phyloP scores from a whole-genome alignment of 805 yeast species.

The Candida parachauliodes region DNA sequence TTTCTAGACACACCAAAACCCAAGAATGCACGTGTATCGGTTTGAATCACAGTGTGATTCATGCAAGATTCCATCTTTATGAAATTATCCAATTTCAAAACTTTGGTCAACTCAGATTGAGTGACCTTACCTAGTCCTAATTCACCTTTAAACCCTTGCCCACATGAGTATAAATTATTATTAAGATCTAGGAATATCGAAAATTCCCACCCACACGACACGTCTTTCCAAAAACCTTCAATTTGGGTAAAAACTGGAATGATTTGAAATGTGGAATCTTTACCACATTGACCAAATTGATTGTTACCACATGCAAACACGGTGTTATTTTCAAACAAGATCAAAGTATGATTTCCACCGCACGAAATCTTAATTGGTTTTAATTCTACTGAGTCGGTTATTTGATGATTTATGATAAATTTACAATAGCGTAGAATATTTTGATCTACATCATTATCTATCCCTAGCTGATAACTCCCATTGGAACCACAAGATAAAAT shows the following conservation, averaged over 20 bases:
- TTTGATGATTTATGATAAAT: conserved; percentile 12
- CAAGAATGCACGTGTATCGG: conserved; percentile 41
- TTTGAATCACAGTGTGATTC: conserved; percentile 40
- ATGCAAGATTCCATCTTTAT: conserved; percentile 35
- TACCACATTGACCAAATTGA: conserved; percentile 50
- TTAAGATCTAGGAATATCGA: conserved; percentile 45
- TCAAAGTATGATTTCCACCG: conserved; percentile 85
- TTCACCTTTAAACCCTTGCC: conserved; percentile 72
- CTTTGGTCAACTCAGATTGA: conserved; percentile 8
- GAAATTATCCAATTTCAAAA: conserved; percentile 8
- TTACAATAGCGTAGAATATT: conserved; percentile 14
- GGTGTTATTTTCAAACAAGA: conserved; percentile 51
- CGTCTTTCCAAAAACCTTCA: conserved; percentile 38
- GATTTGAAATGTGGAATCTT: conserved; percentile 3
- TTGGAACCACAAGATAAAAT: conserved; percentile 77
- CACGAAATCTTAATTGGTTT: conserved; percentile 50
- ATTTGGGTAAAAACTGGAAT: conserved; percentile 16
- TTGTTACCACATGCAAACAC: conserved; percentile 62
- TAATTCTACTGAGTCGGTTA: conserved; percentile 9
- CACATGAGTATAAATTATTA: conserved; percentile 49
- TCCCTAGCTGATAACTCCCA: conserved; percentile 74
- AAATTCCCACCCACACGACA: conserved; percentile 81
- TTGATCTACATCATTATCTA: conserved; percentile 47
- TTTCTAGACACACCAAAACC: conserved; percentile 72
- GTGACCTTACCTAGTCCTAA: conserved; percentile 46